Percentiles rank a stretch among this genome's conserved stretches.
Evolutionary conservation across 768 basidiomycete species (phyloP).

Genomic region (Hortiboletus flavorubellus): DNA sequence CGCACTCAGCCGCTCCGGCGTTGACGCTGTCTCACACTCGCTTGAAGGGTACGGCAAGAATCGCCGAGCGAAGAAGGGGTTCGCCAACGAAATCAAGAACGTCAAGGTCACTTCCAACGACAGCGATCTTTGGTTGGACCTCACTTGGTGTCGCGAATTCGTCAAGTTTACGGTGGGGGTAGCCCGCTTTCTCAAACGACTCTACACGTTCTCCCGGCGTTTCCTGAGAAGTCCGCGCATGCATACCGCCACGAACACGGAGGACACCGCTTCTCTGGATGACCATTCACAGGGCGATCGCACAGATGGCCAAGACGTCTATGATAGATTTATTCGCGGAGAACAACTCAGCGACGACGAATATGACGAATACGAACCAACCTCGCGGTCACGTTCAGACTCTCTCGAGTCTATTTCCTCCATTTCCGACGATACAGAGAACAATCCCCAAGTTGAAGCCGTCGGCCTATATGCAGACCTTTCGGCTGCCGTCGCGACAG

Average conservation of each 20-base stretch:
- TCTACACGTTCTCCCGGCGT: conserved; percentile 15
- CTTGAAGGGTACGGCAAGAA: conserved; percentile 26
- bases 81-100: conserved; percentile 49
- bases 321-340: conserved; percentile 58
- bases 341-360: conserved; percentile 53
- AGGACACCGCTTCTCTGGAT: conserved; percentile 3
- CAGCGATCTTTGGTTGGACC: conserved; percentile 39
- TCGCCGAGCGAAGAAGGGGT: conserved; percentile 33
- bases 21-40: conserved; percentile 35
- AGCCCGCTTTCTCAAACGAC: conserved; percentile 25
- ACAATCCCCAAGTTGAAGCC: conserved; percentile 40
- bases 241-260: conserved; percentile 3
- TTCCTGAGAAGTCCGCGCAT: conserved; percentile 18
- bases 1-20: conserved; percentile 40
- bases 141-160: conserved; percentile 40
- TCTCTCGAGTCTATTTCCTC: conserved; percentile 22
- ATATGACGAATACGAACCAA: conserved; percentile 37
- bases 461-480: conserved; percentile 55
- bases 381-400: conserved; percentile 19
- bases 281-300: conserved; percentile 9
- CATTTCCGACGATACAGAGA: conserved; percentile 29
- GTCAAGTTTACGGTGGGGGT: conserved; percentile 32
- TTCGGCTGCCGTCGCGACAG: conserved; percentile 30
- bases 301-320: conserved; percentile 40
- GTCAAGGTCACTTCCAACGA: conserved; percentile 36